Conservation (phyloP, 108 stramenopile species). For the Skeletonema marinoi region DNA sequence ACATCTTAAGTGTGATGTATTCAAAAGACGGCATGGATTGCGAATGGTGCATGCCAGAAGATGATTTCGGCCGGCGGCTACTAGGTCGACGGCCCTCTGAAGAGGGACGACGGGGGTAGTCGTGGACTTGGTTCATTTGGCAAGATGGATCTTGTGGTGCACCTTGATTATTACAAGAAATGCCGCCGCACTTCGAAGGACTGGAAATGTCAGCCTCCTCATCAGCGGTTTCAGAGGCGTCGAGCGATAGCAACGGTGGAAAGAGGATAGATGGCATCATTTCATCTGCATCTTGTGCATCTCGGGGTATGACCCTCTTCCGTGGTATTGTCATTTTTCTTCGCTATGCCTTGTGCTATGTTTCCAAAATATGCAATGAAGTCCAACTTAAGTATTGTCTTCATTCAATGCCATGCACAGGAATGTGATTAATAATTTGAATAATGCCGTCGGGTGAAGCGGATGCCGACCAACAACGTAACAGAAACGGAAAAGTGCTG, state of each 20-base stretch:
- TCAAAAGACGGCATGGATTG: constrained; percentile 1
- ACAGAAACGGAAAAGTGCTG: too few species aligned
- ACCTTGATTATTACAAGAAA: background rate
- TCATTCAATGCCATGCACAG: too few species aligned
- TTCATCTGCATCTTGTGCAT: background rate
- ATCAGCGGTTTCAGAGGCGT: background rate
- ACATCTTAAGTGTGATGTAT: background rate
- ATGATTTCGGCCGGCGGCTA: background rate
- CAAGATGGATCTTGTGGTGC: background rate
- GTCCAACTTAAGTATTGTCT: too few species aligned
- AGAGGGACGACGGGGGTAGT: background rate
- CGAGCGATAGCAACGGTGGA: background rate
- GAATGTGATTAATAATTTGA: too few species aligned
- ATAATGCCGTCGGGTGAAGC: too few species aligned
- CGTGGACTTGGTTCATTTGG: background rate
- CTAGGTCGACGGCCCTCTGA: background rate
- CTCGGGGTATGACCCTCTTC: background rate
- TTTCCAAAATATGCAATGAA: too few species aligned
- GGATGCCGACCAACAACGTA: too few species aligned
- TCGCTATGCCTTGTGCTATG: too few species aligned
- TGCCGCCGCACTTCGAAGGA: background rate
- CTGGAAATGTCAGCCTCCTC: background rate
- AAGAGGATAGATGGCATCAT: background rate
- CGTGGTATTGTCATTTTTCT: background rate
- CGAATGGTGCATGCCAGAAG: background rate